Evolutionary conservation across 78 protist species (phyloP).

Genomic region (Cyanophora paradoxa): DNA sequence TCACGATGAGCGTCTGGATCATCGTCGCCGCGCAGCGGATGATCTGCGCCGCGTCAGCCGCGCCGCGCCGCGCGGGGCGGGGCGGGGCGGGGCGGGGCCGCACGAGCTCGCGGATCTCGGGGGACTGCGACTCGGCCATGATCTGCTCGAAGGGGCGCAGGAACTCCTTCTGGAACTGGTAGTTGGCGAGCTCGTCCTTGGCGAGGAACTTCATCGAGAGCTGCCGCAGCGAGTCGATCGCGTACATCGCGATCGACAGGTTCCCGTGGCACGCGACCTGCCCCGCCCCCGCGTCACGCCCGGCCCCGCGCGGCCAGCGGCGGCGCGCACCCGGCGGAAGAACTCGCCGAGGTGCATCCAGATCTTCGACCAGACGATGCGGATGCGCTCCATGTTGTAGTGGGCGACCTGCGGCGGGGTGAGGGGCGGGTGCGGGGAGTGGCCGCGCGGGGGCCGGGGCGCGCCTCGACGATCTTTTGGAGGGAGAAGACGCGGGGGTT

Average conservation of each 20-base stretch:
- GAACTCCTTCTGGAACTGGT: slow-evolving; percentile 89
- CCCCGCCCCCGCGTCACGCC: not conserved
- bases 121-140: slow-evolving; percentile 3
- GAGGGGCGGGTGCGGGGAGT: not conserved
- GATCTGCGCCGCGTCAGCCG: not conserved
- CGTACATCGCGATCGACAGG: slow-evolving; percentile 65
- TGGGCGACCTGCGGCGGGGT: slow-evolving; percentile 52
- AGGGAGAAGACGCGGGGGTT: slow-evolving; percentile 78
- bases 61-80: not conserved
- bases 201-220: slow-evolving; percentile 88
- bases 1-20: not conserved
- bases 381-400: slow-evolving; percentile 85
- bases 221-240: slow-evolving; percentile 92
- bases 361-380: slow-evolving; percentile 88
- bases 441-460: not conserved
- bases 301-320: not conserved
- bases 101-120: slow-evolving; percentile 55
- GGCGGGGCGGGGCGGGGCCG: slow-evolving; percentile 23
- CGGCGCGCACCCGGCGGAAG: slow-evolving; percentile 43
- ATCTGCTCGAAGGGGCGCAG: slow-evolving; percentile 87
- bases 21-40: not conserved
- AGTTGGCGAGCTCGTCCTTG: slow-evolving; percentile 69
- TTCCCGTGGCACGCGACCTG: slow-evolving; percentile 63
- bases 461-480: slow-evolving; percentile 80
- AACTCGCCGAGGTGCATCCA: slow-evolving; percentile 71